Percentiles rank a stretch among this genome's conserved stretches.
Evolutionary conservation across 805 yeast genomes (phyloP).

Genomic region (Suhomyces sp.): DNA sequence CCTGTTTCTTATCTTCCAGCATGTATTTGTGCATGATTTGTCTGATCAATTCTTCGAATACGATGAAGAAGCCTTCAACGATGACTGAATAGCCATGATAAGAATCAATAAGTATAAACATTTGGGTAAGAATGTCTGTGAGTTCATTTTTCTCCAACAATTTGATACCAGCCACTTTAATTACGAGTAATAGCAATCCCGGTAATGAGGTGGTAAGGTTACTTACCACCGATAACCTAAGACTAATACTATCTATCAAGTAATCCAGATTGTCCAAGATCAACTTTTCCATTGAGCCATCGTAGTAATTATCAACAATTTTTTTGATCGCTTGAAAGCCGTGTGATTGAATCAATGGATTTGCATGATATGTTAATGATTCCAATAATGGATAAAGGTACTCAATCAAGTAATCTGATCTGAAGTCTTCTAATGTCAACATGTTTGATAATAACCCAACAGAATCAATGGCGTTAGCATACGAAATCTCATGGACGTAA

Average conservation of each 20-base stretch:
- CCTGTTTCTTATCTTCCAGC: background rate
- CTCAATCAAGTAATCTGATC: conserved; percentile 61
- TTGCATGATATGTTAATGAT: conserved; percentile 57
- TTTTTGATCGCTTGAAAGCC: conserved; percentile 53
- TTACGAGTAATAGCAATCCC: conserved; percentile 65
- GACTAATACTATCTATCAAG: conserved; percentile 73
- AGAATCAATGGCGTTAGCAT: conserved; percentile 45
- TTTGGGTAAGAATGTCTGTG: conserved; percentile 68
- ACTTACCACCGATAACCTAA: conserved; percentile 64
- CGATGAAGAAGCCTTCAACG: conserved; percentile 69
- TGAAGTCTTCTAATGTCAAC: conserved; percentile 30
- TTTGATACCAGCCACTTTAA: conserved; percentile 67
- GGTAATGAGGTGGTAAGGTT: conserved; percentile 70
- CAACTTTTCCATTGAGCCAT: conserved; percentile 55
- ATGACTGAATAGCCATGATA: conserved; percentile 79
- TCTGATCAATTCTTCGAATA: conserved; percentile 60
- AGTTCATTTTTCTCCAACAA: conserved; percentile 57
- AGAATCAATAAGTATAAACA: conserved; percentile 75
- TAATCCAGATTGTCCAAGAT: conserved; percentile 75
- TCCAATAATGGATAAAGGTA: conserved; percentile 72
- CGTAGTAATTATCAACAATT: conserved; percentile 43
- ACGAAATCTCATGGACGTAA: conserved; percentile 24
- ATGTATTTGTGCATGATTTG: conserved; percentile 45
- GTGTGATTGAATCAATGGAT: conserved; percentile 50
- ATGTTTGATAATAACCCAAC: conserved; percentile 32